Base-by-base conservation (phyloP, 2,329 filamentous ascomycete genomes). In the Fusarium sp. region DNA sequence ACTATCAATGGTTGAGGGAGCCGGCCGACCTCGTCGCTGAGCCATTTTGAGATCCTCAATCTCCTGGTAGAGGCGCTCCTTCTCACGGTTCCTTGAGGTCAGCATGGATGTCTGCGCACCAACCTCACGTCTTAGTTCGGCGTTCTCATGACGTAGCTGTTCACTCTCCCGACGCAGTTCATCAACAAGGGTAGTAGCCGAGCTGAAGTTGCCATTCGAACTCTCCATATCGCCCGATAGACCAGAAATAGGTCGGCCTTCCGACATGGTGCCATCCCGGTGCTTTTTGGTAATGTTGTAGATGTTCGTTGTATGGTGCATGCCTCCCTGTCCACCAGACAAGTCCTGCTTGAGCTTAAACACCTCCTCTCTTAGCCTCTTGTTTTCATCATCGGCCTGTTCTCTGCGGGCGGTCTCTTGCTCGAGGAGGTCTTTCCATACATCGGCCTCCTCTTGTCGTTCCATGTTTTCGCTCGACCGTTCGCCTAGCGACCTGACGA, bases 21-120 rank as follows among this genome's bases (percentile, higher is more conserved):
- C 86, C 6, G 84, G 76, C 72, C 87, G 92, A 30, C 89, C 89
- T 68, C 93, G 90, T 58, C 94, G 90, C 71, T 94, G 91, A 3
- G 92, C 90, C 75, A 98, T 89, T 81, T 98, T 99, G 68, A 99
- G 85, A 67, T 98, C 95, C 81, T 99, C 96, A 68, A 98, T 98
- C 79, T 99, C 95, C 77, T 97, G 94, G 79, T 98, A 97, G 11
- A 99, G 85, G 8, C 94, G 90, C 78, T 98, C 95, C 77, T 97
- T 97, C 78, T 99, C 96, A 27, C 94, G 92, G 77, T 98, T 98
- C 25, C 96, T 89, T 38, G 96, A 98, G 2, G 95, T 98, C 34
- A 99, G 87, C 94, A 99, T 98, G 0, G 95, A 98, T 1, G 95
- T 97, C 79, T 99, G 96, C 5, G 96, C 96, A 66, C 95, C 94